Base-by-base conservation (phyloP, 2,329 filamentous ascomycete genomes). In the Thermothelomyces thermophilus region DNA sequence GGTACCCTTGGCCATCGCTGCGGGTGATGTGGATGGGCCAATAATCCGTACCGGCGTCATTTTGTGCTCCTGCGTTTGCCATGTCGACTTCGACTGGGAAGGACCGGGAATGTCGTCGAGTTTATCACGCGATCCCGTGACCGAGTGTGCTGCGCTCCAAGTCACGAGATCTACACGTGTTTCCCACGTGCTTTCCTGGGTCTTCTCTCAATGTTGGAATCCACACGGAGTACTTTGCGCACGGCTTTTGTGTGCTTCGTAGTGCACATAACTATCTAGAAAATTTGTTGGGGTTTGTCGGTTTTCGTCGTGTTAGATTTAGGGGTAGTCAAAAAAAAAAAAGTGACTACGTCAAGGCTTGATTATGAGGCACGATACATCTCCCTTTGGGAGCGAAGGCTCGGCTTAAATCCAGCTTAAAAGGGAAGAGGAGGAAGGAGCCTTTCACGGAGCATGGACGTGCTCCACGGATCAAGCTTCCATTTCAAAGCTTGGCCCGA, bases 1-100 rank as follows among this genome's bases (percentile, higher is more conserved):
- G 56, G 61, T 51, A 66, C 51, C 14, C 71, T 37, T 64, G 64
- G 16, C 73, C 73, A 62, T 76, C 73, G 56, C 69, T 74, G 44
- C 73, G 69, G 5, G 65, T 66, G 35, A 75, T 64, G 44, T 65
- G 63, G 19, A 75, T 61, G 19, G 70, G 55, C 46, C 54, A 56
- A 49, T 61, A 61, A 2, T 54, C 48, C n/a, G 42, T 26, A 14
- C 41, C 42, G 16, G 44, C 42, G 37, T 56, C 50, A 13, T 43
- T 50, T 26, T 57, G 50, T 6, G 53, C 33, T 6, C 48, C 35
- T 20, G 51, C 30, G 22, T 16, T 48, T 24, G 48, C 44, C 51
- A 56, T 53, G 24, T 5, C 24, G 20, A 20, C 20, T 34, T 24
- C 24, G 45, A 20, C 17, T 26, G 22, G 14, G 34, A 39, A n/a